Evolutionary conservation across 768 basidiomycete species (phyloP), one percentile per base, ranked within the genome.

Genomic region (Hygrocybe punicea): DNA sequence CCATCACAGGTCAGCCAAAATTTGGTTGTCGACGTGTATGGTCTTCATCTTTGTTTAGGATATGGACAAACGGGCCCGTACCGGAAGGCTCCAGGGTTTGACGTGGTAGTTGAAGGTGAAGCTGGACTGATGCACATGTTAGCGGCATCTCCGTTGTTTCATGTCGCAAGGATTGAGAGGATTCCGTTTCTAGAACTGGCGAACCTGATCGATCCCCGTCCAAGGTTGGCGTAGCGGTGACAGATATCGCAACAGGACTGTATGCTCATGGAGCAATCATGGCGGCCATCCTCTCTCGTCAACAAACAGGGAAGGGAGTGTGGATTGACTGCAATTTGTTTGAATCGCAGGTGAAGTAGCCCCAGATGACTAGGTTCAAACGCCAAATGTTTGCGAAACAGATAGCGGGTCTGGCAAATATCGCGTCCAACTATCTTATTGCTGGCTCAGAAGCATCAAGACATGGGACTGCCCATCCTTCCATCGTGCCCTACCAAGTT

Each of bases 141-240:
- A 59, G 85, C 76, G 46, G 55, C 37, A 55, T 48, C 13, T 60
- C 21, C 55, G 52, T 29, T 35, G 67, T 44, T n/a, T 39, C 58
- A 6, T 9, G 55, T 53, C 55, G n/a, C 53, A 57, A 16, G 53
- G 33, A 52, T 40, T 62, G 60, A 44, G 53, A 58, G 60, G 25
- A 59, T 62, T 51, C 24, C 50, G 24, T 57, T 47, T 23, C 51
- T 23, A 92, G 90, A 62, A 98, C 94, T 14, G 94, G 94, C 50
- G 95, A 96, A 72, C 79, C 86, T 8, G 86, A 88, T 63, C 85
- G 93, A 9, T 82, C 84, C 14, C 95, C 94, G 3, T 86, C 83
- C 66, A 97, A 98, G 71, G 94, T 96, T n/a, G 95, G 95, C 8
- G 94, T 97, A 24, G 94, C 95, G 1, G 87, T 87, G 5, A 96